phyloP scores from a whole-genome alignment of 73 alveolate species.

The Stentor roeselii region DNA sequence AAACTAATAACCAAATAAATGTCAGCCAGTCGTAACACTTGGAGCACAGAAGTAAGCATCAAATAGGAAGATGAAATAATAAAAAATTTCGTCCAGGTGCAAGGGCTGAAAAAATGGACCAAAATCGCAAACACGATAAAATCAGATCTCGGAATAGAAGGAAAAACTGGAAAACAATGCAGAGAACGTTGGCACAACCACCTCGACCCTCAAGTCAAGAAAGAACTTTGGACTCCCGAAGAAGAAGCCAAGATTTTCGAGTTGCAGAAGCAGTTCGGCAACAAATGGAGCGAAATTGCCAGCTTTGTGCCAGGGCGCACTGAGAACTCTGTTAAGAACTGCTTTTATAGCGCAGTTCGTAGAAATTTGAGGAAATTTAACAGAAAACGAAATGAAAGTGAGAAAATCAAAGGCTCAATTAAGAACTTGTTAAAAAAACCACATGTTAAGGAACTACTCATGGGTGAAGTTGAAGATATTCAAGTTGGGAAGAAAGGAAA shows the following conservation, averaged over 20 bases:
- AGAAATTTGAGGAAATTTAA: constrained; percentile 12
- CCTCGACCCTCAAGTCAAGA: constrained; percentile 62
- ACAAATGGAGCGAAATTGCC: constrained; percentile 70
- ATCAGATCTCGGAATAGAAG: neutral
- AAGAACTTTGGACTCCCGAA: constrained; percentile 67
- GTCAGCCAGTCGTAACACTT: neutral
- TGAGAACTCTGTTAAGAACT: constrained; percentile 60
- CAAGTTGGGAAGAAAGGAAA: neutral
- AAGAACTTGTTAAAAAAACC: neutral
- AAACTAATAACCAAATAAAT: neutral
- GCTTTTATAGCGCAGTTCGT: constrained; percentile 68
- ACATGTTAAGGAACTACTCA: neutral
- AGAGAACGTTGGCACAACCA: constrained; percentile 72
- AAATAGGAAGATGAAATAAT: neutral
- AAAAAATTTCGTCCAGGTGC: neutral
- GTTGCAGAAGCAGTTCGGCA: constrained; percentile 61
- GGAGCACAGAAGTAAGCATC: neutral
- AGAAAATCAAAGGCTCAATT: neutral
- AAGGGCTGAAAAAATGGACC: constrained; percentile 10
- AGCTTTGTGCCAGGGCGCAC: constrained; percentile 69
- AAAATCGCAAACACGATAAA: neutral
- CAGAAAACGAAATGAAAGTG: neutral
- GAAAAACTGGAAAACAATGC: constrained; percentile 30
- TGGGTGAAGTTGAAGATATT: neutral
- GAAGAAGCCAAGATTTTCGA: constrained; percentile 65